Percentiles rank a stretch among this genome's conserved stretches.
These are phyloP conservation scores for Crepidotus variabilis DNA, from an alignment of 768 basidiomycete species.

Conservation along the genomic window DNA sequence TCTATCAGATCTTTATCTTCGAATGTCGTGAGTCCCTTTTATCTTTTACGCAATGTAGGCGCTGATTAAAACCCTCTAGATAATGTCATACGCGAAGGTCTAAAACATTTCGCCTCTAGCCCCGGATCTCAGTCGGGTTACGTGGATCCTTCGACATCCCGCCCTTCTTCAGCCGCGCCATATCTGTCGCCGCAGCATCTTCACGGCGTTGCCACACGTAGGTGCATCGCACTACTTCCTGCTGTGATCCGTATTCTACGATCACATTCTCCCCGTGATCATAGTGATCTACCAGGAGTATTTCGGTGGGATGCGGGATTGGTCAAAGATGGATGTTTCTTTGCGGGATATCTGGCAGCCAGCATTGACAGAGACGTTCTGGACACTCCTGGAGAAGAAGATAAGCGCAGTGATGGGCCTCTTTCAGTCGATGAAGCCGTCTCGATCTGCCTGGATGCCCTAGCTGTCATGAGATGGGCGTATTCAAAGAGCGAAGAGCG, in stretches of 20 bases:
- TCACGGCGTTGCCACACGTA: slow-evolving; percentile 43
- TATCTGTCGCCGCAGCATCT: slow-evolving; percentile 45
- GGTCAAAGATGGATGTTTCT: slow-evolving; percentile 88
- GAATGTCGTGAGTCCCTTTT: slow-evolving; percentile 65
- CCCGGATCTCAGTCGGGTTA: slow-evolving; percentile 27
- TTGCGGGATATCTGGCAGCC: slow-evolving; percentile 75
- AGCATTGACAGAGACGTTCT: slow-evolving; percentile 48
- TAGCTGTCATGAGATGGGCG: slow-evolving; percentile 82
- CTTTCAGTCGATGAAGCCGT: slow-evolving; percentile 42
- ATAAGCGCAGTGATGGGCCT: slow-evolving; percentile 28
- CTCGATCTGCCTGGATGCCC: slow-evolving; percentile 62
- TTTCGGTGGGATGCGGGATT: slow-evolving; percentile 86
- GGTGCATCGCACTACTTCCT: slow-evolving; percentile 50
- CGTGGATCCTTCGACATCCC: slow-evolving; percentile 42
- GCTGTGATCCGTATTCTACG: slow-evolving; percentile 48
- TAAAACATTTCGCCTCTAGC: slow-evolving; percentile 49
- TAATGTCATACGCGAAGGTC: slow-evolving; percentile 81
- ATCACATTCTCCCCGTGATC: slow-evolving; percentile 37
- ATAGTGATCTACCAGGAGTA: slow-evolving; percentile 37
- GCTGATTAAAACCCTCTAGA: slow-evolving; percentile 35
- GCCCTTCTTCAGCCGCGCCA: slow-evolving; percentile 42
- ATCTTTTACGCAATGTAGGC: slow-evolving; percentile 5
- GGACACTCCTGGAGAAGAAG: slow-evolving; percentile 28
- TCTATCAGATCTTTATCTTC: slow-evolving; percentile 76
- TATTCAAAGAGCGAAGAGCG: slow-evolving; percentile 73